These are phyloP conservation scores for Kwoniella shivajii DNA, from an alignment of 1,284 basidiomycete species.

Conservation along the genomic window DNA sequence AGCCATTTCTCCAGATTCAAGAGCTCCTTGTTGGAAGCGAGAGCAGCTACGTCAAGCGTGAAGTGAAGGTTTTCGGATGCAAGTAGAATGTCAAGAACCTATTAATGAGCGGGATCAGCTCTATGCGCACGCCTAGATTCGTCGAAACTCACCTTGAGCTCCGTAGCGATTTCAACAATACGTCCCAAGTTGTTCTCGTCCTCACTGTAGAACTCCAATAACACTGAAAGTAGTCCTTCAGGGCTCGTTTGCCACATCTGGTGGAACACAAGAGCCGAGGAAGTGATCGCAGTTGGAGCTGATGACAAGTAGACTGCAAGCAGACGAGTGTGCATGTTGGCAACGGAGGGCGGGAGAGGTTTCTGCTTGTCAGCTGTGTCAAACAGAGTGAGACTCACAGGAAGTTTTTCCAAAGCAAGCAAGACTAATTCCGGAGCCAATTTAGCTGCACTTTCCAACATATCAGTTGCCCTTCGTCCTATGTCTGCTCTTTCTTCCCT, in stretches of 20 bases:
- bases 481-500: conserved; percentile 65
- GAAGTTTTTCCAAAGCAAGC: conserved; percentile 87
- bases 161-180: conserved; percentile 92
- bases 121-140: too few relatives aligned
- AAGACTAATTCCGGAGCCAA: conserved; percentile 90
- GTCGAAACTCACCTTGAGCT: conserved; percentile 74
- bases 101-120: neutral
- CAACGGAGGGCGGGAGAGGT: conserved; percentile 82
- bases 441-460: conserved; percentile 81
- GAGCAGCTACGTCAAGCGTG: conserved; percentile 86
- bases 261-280: conserved; percentile 95
- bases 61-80: conserved; percentile 78
- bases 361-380: conserved; percentile 58
- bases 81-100: conserved; percentile 88
- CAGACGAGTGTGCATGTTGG: conserved; percentile 82
- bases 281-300: conserved; percentile 72
- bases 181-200: conserved; percentile 90
- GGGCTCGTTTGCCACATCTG: conserved; percentile 90
- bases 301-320: conserved; percentile 78
- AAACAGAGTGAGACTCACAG: conserved; percentile 61
- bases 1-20: conserved; percentile 97
- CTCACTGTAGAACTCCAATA: conserved; percentile 89
- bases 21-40: conserved; percentile 90
- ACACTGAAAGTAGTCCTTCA: conserved; percentile 78
- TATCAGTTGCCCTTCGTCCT: conserved; percentile 74